Conservation (phyloP, 257 asterid genomes). For the Phtheirospermum japonicum region DNA sequence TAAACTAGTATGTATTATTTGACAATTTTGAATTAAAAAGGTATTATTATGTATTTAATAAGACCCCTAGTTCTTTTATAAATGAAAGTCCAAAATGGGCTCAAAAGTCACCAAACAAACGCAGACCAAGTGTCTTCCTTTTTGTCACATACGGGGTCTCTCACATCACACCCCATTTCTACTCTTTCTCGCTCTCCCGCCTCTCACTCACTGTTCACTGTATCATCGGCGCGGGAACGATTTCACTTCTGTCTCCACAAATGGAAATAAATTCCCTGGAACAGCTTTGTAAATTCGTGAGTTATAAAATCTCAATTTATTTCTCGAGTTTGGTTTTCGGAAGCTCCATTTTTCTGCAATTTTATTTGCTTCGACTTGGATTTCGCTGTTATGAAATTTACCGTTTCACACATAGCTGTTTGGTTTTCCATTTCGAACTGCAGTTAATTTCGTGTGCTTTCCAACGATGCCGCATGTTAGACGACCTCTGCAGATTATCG, state of each 20-base stretch:
- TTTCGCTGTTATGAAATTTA: not conserved
- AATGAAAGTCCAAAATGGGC: too few relatives aligned
- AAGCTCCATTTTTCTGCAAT: conserved; percentile 4
- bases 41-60: too few relatives aligned
- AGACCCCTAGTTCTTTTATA: too few relatives aligned
- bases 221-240: conserved; percentile 26
- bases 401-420: conserved; percentile 14
- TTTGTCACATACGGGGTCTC: too few relatives aligned
- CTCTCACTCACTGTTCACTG: too few relatives aligned
- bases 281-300: conserved; percentile 56
- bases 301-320: conserved; percentile 21
- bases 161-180: too few relatives aligned
- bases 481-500: conserved; percentile 71
- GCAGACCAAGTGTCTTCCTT: too few relatives aligned
- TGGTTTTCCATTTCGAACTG: not conserved
- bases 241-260: not conserved
- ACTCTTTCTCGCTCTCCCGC: too few relatives aligned
- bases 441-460: conserved; percentile 74
- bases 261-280: conserved; percentile 54
- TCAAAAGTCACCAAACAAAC: too few relatives aligned
- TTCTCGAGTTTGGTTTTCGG: conserved; percentile 1
- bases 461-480: conserved; percentile 72
- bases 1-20: too few relatives aligned
- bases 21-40: too few relatives aligned
- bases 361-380: not conserved